A percentile compares a stretch with the other conserved stretches of the same genome.
phyloP scores from a whole-genome alignment of 2,329 filamentous ascomycete genomes.

The Trichoderma sp. region DNA sequence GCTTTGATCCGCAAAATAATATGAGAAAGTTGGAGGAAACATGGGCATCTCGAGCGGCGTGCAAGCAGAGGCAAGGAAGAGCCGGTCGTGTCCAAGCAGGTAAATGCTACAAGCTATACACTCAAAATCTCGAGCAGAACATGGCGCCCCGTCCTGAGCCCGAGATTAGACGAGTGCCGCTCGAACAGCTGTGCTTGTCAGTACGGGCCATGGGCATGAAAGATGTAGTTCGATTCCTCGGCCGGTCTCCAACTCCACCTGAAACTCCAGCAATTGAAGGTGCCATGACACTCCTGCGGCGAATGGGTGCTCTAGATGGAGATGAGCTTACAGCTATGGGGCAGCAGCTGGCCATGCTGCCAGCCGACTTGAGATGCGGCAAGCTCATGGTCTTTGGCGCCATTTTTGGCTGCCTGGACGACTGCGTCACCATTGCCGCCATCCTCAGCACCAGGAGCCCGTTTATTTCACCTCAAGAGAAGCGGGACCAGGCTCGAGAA shows the following conservation, averaged over 20 bases:
- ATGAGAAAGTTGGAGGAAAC: slow-evolving; percentile 94
- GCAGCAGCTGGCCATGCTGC: slow-evolving; percentile 91
- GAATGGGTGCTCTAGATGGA: slow-evolving; percentile 88
- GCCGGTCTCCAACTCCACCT: slow-evolving; percentile 85
- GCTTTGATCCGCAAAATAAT: slow-evolving; percentile 87
- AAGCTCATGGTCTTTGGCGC: slow-evolving; percentile 96
- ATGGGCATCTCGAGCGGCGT: slow-evolving; percentile 92
- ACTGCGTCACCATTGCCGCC: slow-evolving; percentile 84
- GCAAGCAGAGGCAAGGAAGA: slow-evolving; percentile 90
- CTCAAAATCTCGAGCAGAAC: slow-evolving; percentile 78
- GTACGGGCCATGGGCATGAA: slow-evolving; percentile 93
- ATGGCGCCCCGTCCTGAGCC: slow-evolving; percentile 91
- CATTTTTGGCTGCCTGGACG: slow-evolving; percentile 89
- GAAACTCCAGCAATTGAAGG: slow-evolving; percentile 83
- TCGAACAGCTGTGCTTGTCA: slow-evolving; percentile 92
- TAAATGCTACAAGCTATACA: slow-evolving; percentile 94
- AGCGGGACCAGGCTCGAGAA: slow-evolving; percentile 78
- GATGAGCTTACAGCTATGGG: slow-evolving; percentile 88
- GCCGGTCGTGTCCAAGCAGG: slow-evolving; percentile 91
- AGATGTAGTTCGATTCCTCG: slow-evolving; percentile 80
- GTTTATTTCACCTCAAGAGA: slow-evolving; percentile 82
- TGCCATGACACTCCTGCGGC: slow-evolving; percentile 74
- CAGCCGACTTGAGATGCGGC: slow-evolving; percentile 86
- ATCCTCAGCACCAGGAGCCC: slow-evolving; percentile 89
- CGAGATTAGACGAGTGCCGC: slow-evolving; percentile 87